These are phyloP conservation scores for Chrysoporthe cubensis DNA, from an alignment of 2,329 filamentous ascomycete genomes.

Conservation along the genomic window DNA sequence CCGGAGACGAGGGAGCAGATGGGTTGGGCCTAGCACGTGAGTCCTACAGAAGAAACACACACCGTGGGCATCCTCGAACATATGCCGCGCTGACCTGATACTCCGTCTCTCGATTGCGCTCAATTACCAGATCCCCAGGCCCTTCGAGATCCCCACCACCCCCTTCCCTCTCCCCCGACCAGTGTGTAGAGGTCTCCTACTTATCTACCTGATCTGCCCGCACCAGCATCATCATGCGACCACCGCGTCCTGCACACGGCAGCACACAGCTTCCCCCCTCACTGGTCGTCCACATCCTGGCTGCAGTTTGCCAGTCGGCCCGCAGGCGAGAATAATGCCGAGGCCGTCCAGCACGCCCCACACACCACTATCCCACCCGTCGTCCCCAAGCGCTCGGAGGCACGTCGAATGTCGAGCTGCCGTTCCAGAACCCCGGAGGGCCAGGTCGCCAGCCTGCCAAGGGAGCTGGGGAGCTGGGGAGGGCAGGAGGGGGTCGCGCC, in stretches of 20 bases:
- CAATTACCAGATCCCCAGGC: too few relatives aligned
- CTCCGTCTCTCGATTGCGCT: too few relatives aligned
- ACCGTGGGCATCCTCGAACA: too few relatives aligned
- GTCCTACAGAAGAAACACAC: too few relatives aligned
- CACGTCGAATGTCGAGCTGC: not conserved
- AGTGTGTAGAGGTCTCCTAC: too few relatives aligned
- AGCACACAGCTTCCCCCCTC: not conserved
- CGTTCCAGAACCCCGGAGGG: not conserved
- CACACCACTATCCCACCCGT: not conserved
- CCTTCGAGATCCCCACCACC: too few relatives aligned
- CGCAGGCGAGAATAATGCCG: not conserved
- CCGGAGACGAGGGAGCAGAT: too few relatives aligned
- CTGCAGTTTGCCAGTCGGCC: conserved; percentile 6
- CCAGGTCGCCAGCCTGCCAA: not conserved
- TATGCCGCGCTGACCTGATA: too few relatives aligned
- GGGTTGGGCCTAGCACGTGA: too few relatives aligned
- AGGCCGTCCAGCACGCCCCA: not conserved
- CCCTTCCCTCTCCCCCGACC: too few relatives aligned
- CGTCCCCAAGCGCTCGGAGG: not conserved
- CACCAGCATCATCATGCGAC: conserved; percentile 3
- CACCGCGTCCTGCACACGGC: not conserved
- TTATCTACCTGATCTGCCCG: not conserved
- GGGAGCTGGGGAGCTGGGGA: too few relatives aligned
- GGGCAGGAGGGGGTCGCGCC: too few relatives aligned
- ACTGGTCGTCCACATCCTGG: conserved; percentile 2